Evolutionary conservation across 2,329 filamentous ascomycete species (phyloP).

Genomic region (Beauveria sp.): DNA sequence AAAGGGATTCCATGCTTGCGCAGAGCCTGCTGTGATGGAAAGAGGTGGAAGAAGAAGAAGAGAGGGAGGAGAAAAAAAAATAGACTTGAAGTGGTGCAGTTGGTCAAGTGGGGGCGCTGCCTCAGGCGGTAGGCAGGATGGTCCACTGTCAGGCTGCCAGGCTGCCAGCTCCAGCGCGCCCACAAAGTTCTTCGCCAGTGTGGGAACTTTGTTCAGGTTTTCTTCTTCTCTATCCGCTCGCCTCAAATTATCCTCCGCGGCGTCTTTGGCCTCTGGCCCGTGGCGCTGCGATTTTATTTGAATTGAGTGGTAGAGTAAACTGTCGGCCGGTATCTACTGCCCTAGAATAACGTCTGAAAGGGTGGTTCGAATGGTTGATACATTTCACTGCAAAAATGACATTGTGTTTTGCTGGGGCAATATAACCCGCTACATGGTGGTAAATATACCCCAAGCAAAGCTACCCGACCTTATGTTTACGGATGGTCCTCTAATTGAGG

Average conservation of each 20-base stretch:
- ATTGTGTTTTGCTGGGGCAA: constrained; percentile 8
- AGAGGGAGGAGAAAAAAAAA: constrained; percentile 14
- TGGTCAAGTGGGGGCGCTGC: constrained; percentile 10
- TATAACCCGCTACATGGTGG: neutral
- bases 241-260: constrained; percentile 22
- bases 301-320: constrained; percentile 56
- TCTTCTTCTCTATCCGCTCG: constrained; percentile 31
- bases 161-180: neutral
- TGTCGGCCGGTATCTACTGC: constrained; percentile 80
- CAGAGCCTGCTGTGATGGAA: constrained; percentile 7
- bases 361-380: constrained; percentile 80
- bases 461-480: neutral
- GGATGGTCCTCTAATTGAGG: constrained; percentile 9
- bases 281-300: constrained; percentile 48
- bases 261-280: constrained; percentile 15
- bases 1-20: constrained; percentile 61
- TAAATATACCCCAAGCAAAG: neutral
- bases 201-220: constrained; percentile 14
- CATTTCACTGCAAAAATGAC: constrained; percentile 33
- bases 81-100: constrained; percentile 1
- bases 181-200: constrained; percentile 3
- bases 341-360: constrained; percentile 71
- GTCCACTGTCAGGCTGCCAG: neutral
- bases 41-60: constrained; percentile 11
- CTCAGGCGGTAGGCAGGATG: neutral